phyloP scores from a whole-genome alignment of 1,284 basidiomycete genomes.

The Trametes pubescens region DNA sequence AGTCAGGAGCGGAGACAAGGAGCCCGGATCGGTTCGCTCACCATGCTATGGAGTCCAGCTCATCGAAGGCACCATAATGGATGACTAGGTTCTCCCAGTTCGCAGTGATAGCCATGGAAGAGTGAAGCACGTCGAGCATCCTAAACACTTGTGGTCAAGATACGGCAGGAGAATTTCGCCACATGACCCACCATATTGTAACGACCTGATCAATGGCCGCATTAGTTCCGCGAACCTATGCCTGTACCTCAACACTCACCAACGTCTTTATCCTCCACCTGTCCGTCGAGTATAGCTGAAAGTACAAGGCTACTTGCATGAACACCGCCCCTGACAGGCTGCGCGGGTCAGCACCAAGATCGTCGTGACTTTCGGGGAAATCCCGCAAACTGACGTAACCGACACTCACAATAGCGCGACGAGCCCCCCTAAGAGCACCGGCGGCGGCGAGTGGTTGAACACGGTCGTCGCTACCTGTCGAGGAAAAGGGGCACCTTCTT shows the following conservation, averaged over 20 bases:
- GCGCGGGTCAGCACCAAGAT: background rate
- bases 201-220: conserved; percentile 13
- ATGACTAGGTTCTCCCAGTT: conserved; percentile 28
- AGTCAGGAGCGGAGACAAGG: background rate
- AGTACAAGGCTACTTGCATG: conserved; percentile 32
- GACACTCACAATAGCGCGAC: conserved; percentile 27
- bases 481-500: background rate
- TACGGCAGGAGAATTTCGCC: background rate
- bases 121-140: conserved; percentile 26
- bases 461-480: conserved; percentile 7
- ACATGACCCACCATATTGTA: conserved; percentile 22
- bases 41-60: conserved; percentile 29
- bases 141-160: conserved; percentile 1
- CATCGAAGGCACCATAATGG: conserved; percentile 21
- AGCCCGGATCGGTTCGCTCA: background rate
- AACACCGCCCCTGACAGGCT: conserved; percentile 31
- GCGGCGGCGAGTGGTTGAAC: conserved; percentile 27
- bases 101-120: conserved; percentile 23
- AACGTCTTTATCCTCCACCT: conserved; percentile 16
- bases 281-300: conserved; percentile 25
- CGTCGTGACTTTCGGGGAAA: background rate
- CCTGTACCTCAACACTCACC: conserved; percentile 10
- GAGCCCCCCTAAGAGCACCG: conserved; percentile 29
- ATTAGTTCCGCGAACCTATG: background rate
- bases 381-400: background rate